Percentiles rank a stretch among this genome's conserved stretches.
Evolutionary conservation across 768 basidiomycete genomes (phyloP).

Genomic region (Lenzites betulinus): DNA sequence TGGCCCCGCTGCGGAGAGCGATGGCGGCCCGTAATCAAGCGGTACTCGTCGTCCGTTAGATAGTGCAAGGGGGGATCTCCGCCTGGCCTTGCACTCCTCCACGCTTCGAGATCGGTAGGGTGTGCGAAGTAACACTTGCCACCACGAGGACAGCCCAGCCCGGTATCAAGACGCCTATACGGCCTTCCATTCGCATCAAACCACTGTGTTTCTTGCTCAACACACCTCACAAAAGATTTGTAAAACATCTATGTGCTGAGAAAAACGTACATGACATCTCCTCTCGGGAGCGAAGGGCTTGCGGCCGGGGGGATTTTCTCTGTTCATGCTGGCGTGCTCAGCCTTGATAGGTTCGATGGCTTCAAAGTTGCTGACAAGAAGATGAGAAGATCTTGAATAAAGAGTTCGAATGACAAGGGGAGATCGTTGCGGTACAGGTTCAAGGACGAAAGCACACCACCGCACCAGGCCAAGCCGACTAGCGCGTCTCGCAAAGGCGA

Average conservation of each 20-base stretch:
- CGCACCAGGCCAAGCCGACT: too few relatives aligned
- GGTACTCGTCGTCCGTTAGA: slow-evolving; percentile 19
- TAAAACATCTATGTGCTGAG: background rate
- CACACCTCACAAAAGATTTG: background rate
- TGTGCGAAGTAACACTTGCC: slow-evolving; percentile 18
- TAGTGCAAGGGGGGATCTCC: slow-evolving; percentile 19
- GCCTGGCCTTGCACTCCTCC: slow-evolving; percentile 12
- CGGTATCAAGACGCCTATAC: slow-evolving; percentile 12
- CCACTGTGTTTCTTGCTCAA: slow-evolving; percentile 9
- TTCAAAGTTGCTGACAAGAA: too few relatives aligned
- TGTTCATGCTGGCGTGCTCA: background rate
- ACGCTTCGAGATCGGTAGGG: slow-evolving; percentile 12
- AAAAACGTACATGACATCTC: slow-evolving; percentile 19
- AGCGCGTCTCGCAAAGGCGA: too few relatives aligned
- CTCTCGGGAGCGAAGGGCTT: slow-evolving; percentile 15
- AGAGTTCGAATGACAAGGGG: too few relatives aligned
- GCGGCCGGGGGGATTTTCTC: slow-evolving; percentile 12
- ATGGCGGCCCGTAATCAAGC: slow-evolving; percentile 13
- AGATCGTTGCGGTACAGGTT: too few relatives aligned
- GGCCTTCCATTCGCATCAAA: slow-evolving; percentile 18
- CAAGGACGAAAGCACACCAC: too few relatives aligned
- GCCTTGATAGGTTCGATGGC: too few relatives aligned
- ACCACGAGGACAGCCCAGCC: slow-evolving; percentile 13
- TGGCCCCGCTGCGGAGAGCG: slow-evolving; percentile 1
- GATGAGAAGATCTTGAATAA: too few relatives aligned